Evolutionary conservation across 768 basidiomycete genomes (phyloP).

Genomic region (Sarcomyxa edulis): DNA sequence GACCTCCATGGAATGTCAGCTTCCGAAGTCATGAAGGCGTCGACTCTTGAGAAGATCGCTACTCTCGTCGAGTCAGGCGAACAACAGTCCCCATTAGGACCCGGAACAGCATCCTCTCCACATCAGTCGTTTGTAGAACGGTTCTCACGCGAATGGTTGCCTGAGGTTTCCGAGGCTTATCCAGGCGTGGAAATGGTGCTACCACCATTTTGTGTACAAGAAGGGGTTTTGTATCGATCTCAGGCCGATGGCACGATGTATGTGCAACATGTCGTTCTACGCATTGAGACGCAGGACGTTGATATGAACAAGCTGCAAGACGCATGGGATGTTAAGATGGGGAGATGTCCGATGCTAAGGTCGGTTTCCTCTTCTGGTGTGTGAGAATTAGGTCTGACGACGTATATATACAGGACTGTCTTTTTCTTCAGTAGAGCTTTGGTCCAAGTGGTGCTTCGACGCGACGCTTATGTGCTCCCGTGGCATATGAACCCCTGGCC

Average conservation of each 20-base stretch:
- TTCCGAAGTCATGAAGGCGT: too few species aligned
- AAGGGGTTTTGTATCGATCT: conserved; percentile 39
- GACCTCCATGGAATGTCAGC: too few species aligned
- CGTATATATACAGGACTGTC: conserved; percentile 20
- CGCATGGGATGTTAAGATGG: conserved; percentile 29
- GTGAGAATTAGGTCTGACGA: too few species aligned
- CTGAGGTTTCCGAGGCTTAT: conserved; percentile 12
- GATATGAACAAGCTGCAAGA: conserved; percentile 17
- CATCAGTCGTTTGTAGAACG: conserved; percentile 4
- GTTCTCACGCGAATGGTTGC: conserved; percentile 12
- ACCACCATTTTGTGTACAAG: conserved; percentile 41
- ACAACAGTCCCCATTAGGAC: not conserved
- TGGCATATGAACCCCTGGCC: conserved; percentile 9
- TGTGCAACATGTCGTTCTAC: conserved; percentile 38
- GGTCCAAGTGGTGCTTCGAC: conserved; percentile 22
- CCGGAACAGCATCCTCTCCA: not conserved
- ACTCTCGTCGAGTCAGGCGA: too few species aligned
- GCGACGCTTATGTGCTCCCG: conserved; percentile 7
- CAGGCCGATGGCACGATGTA: conserved; percentile 30
- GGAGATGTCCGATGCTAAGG: too few species aligned
- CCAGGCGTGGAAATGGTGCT: conserved; percentile 20
- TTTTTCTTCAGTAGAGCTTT: conserved; percentile 23
- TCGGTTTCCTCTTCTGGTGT: too few species aligned
- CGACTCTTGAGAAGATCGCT: too few species aligned
- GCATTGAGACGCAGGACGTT: conserved; percentile 16